phyloP scores from a whole-genome alignment of 768 basidiomycete species.

The Lactifluus volemus region DNA sequence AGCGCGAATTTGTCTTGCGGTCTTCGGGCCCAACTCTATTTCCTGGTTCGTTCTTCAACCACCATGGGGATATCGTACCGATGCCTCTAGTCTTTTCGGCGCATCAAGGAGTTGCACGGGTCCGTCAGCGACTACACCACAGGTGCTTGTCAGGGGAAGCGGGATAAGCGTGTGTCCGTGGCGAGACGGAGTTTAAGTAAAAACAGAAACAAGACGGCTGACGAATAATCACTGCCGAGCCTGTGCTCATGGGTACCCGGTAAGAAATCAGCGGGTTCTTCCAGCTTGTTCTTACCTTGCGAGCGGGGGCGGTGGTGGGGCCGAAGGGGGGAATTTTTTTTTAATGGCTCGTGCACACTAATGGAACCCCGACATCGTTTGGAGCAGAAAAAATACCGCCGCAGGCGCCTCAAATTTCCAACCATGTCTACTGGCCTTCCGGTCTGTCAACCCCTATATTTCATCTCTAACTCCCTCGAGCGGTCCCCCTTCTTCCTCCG shows the following conservation, averaged over 20 bases:
- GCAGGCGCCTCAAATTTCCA: neutral
- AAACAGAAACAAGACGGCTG: neutral
- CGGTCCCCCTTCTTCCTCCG: neutral
- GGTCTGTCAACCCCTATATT: neutral
- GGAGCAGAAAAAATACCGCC: neutral
- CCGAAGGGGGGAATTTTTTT: neutral
- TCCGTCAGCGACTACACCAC: neutral
- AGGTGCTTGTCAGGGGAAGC: neutral
- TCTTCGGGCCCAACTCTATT: neutral
- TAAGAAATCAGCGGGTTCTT: neutral
- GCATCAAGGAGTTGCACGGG: neutral
- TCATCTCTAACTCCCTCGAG: neutral
- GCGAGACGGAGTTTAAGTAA: conserved; percentile 11
- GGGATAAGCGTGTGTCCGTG: neutral
- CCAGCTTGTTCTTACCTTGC: neutral
- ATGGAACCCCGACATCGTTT: neutral
- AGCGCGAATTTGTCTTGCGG: neutral
- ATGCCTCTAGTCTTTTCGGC: neutral
- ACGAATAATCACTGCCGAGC: neutral
- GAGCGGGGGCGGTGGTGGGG: neutral
- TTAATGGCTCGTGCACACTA: neutral
- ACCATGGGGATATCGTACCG: neutral
- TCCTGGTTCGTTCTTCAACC: neutral
- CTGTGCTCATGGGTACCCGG: neutral
- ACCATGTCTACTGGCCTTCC: neutral